phyloP scores from a whole-genome alignment of 805 yeast genomes.

The Ogataea wickerhamii region DNA sequence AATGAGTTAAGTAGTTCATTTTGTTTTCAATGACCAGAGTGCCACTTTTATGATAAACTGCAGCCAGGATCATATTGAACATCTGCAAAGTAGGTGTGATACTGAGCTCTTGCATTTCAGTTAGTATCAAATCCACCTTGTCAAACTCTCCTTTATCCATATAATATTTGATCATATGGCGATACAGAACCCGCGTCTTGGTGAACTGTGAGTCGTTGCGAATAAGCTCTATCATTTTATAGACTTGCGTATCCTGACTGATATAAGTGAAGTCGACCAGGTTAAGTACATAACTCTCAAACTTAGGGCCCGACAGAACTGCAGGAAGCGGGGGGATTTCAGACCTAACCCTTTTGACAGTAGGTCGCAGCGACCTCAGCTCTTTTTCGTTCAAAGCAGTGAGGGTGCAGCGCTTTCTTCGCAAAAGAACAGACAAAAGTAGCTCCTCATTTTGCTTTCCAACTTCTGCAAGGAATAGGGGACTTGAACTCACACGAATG shows the following conservation, averaged over 20 bases:
- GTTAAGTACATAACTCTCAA: constrained; percentile 2
- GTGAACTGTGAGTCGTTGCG: background rate
- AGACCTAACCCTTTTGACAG: background rate
- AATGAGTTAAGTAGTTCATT: constrained; percentile 5
- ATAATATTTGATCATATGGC: constrained; percentile 2
- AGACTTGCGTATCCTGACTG: background rate
- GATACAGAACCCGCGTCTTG: background rate
- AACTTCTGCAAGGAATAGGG: too few species aligned
- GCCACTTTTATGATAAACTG: background rate
- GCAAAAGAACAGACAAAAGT: constrained; percentile 1
- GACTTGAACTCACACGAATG: too few species aligned
- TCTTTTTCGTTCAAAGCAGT: constrained; percentile 1
- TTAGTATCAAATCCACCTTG: constrained; percentile 4
- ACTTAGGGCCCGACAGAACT: background rate
- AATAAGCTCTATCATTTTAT: constrained; percentile 1
- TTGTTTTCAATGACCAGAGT: background rate
- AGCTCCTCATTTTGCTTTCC: constrained; percentile 4
- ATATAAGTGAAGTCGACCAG: constrained; percentile 1
- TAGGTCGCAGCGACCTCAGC: background rate
- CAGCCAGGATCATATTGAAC: constrained; percentile 5
- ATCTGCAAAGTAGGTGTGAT: background rate
- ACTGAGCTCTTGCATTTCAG: constrained; percentile 1
- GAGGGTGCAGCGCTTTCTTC: background rate
- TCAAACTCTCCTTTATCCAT: constrained; percentile 2
- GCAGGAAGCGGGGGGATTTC: background rate